Percentiles rank a stretch among this genome's conserved stretches.
These are phyloP conservation scores for Kandelia obovata DNA, from an alignment of 345 rosid species.

Conservation along the genomic window DNA sequence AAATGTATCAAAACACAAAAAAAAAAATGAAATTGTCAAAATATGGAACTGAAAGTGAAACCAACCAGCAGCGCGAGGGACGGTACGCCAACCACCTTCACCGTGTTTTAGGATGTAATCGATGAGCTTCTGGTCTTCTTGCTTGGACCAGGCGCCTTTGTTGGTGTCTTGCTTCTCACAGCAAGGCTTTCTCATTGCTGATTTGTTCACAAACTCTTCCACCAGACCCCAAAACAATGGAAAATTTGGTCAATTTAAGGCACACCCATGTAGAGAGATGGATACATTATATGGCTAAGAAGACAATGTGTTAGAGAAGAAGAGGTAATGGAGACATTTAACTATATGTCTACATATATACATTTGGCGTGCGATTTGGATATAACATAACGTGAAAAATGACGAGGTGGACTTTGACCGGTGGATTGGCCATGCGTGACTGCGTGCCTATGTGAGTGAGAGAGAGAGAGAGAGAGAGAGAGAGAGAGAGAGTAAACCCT, in stretches of 20 bases:
- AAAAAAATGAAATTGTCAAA: background rate
- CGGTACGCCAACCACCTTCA: constrained; percentile 17
- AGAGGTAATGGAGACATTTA: too few species aligned
- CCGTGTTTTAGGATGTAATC: constrained; percentile 12
- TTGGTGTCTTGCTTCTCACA: constrained; percentile 52
- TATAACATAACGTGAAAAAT: background rate
- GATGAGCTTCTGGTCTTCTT: constrained; percentile 12
- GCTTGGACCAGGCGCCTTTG: constrained; percentile 18
- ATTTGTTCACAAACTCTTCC: too few species aligned
- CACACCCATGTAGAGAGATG: too few species aligned
- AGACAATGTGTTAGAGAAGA: too few species aligned
- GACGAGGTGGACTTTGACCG: constrained; percentile 48
- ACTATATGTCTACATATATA: too few species aligned
- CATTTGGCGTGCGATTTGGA: too few species aligned
- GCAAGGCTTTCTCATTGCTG: constrained; percentile 54
- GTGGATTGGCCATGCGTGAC: constrained; percentile 39
- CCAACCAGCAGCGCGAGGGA: constrained; percentile 44
- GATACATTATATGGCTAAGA: too few species aligned
- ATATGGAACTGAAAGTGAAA: background rate
- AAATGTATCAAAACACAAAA: background rate
- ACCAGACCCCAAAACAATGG: too few species aligned
- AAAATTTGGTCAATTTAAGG: too few species aligned
- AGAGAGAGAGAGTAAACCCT: too few species aligned
- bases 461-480: background rate
- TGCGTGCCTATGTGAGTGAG: background rate